A percentile compares a stretch with the other conserved stretches of the same genome.
phyloP scores from a whole-genome alignment of 177 flowering plant species.

The Vitis hybrid region DNA sequence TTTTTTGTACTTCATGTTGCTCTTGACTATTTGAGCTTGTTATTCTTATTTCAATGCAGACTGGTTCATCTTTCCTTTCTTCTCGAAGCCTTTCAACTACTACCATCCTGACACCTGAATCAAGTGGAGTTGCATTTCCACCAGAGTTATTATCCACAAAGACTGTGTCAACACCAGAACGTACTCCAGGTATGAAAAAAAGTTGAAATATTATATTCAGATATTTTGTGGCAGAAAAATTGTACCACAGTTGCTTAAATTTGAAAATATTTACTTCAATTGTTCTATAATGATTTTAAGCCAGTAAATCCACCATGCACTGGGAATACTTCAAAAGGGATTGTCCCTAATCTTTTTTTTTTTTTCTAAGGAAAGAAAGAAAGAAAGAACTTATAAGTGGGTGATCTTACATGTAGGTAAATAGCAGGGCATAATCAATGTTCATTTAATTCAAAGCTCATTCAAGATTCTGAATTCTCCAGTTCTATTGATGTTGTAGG shows the following conservation, averaged over 20 bases:
- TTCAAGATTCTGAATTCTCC: too few species aligned
- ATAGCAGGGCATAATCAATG: too few species aligned
- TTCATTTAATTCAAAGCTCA: too few species aligned
- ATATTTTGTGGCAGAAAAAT: background rate
- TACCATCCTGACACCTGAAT: slow-evolving; percentile 51
- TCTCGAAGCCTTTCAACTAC: slow-evolving; percentile 45
- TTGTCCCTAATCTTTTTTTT: background rate
- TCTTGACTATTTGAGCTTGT: background rate
- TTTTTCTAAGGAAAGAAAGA: background rate
- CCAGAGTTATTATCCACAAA: slow-evolving; percentile 51
- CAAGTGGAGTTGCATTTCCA: slow-evolving; percentile 50
- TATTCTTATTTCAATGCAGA: slow-evolving; percentile 23
- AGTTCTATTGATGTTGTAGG: slow-evolving; percentile 43
- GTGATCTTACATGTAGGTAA: too few species aligned
- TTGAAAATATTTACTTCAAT: background rate
- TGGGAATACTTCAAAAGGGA: too few species aligned
- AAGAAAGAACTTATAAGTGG: too few species aligned
- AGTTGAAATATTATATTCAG: slow-evolving; percentile 1
- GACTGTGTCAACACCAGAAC: slow-evolving; percentile 41
- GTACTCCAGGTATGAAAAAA: slow-evolving; percentile 48
- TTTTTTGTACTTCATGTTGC: background rate
- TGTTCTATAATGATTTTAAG: background rate
- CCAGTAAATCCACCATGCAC: too few species aligned
- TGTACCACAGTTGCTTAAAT: background rate
- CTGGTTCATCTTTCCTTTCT: slow-evolving; percentile 23